Percentiles rank a stretch among this genome's conserved stretches.
These are phyloP conservation scores for Starmerella sp. DNA, from an alignment of 805 yeast genomes.

Conservation along the genomic window DNA sequence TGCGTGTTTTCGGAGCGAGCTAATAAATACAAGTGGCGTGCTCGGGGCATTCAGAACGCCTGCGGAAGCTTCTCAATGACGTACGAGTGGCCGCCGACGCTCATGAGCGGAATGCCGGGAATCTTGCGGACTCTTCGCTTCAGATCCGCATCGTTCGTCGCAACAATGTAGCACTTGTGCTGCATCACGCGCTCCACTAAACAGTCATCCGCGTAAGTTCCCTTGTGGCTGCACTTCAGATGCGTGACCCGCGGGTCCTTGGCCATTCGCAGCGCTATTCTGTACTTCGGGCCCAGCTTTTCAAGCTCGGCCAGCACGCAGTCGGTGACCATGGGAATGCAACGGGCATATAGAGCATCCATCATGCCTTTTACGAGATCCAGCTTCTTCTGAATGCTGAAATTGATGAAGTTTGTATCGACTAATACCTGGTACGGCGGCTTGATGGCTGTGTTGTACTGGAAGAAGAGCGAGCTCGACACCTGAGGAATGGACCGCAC, in stretches of 20 bases:
- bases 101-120: slow-evolving; percentile 94
- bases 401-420: slow-evolving; percentile 94
- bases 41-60: slow-evolving; percentile 34
- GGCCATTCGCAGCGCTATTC: slow-evolving; percentile 87
- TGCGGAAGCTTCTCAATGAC: slow-evolving; percentile 93
- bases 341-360: slow-evolving; percentile 89
- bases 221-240: slow-evolving; percentile 81
- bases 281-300: slow-evolving; percentile 84
- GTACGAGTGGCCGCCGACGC: slow-evolving; percentile 88
- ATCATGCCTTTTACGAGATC: slow-evolving; percentile 94
- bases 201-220: slow-evolving; percentile 98
- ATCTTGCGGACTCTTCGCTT: slow-evolving; percentile 89
- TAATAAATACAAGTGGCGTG: background rate
- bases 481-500: slow-evolving; percentile 79
- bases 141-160: slow-evolving; percentile 94
- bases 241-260: slow-evolving; percentile 86
- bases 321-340: slow-evolving; percentile 91
- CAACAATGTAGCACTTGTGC: slow-evolving; percentile 93
- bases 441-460: slow-evolving; percentile 81
- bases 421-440: slow-evolving; percentile 97
- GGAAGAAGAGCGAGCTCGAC: slow-evolving; percentile 89
- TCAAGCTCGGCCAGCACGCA: slow-evolving; percentile 98
- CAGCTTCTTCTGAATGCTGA: slow-evolving; percentile 89
- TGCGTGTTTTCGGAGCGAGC: background rate
- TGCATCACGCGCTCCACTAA: slow-evolving; percentile 84